phyloP scores from a whole-genome alignment of 2,329 filamentous ascomycete genomes.

The Fusarium concolor region DNA sequence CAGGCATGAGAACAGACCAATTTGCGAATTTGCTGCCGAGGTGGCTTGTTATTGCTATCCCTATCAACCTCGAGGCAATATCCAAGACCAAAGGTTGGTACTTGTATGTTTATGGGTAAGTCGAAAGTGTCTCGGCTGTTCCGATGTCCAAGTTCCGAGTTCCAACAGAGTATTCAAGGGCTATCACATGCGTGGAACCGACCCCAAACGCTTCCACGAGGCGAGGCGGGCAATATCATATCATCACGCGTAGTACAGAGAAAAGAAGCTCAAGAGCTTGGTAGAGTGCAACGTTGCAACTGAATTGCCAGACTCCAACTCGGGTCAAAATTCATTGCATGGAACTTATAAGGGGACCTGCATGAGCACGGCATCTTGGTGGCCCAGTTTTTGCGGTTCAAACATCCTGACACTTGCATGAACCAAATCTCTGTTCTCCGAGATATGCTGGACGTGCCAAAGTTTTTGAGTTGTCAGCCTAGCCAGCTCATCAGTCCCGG shows the following conservation, averaged over 20 bases:
- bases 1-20: neutral
- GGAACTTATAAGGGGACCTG: slow-evolving; percentile 18
- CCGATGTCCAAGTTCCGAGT: neutral
- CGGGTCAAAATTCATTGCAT: slow-evolving; percentile 8
- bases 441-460: slow-evolving; percentile 1
- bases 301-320: slow-evolving; percentile 5
- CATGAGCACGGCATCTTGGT: slow-evolving; percentile 10
- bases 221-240: slow-evolving; percentile 7
- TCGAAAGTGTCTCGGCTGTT: neutral
- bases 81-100: neutral
- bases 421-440: slow-evolving; percentile 13
- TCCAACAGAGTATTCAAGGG: neutral
- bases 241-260: neutral
- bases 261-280: neutral
- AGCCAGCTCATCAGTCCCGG: slow-evolving; percentile 3
- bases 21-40: neutral
- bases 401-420: slow-evolving; percentile 8
- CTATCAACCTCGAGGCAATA: neutral
- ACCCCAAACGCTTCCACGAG: neutral
- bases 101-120: neutral
- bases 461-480: neutral
- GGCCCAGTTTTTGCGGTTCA: slow-evolving; percentile 10
- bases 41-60: neutral
- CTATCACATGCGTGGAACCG: slow-evolving; percentile 10
- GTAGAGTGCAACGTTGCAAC: slow-evolving; percentile 26